Evolutionary conservation across 768 basidiomycete species (phyloP).

Genomic region (Hygrophorus pudorinus): DNA sequence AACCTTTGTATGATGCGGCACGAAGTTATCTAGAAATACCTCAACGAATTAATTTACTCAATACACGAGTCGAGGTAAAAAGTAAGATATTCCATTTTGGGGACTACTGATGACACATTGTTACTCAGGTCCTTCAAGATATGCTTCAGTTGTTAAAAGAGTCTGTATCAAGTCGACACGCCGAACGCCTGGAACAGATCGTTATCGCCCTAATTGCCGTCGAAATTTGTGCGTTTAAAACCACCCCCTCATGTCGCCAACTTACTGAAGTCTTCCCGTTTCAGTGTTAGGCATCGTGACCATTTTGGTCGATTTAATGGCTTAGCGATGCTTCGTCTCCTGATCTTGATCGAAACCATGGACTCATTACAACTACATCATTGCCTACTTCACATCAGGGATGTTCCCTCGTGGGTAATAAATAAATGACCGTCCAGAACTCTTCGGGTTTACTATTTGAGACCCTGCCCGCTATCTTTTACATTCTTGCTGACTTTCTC

Average conservation of each 20-base stretch:
- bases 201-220: conserved; percentile 87
- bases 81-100: neutral
- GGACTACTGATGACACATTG: neutral
- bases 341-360: neutral
- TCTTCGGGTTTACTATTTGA: neutral
- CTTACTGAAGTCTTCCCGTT: conserved; percentile 3
- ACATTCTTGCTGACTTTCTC: conserved; percentile 2
- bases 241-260: neutral
- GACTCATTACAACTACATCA: no score
- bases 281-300: conserved; percentile 83
- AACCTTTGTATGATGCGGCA: conserved; percentile 90
- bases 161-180: conserved; percentile 83
- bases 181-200: conserved; percentile 87
- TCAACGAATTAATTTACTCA: conserved; percentile 85
- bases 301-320: conserved; percentile 77
- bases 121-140: conserved; percentile 77
- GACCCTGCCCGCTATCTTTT: conserved; percentile 4
- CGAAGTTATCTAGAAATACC: conserved; percentile 92
- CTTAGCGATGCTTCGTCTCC: conserved; percentile 23
- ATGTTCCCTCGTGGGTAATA: no score
- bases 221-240: conserved; percentile 57
- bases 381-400: no score
- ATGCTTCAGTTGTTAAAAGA: conserved; percentile 95
- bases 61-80: conserved; percentile 83
- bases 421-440: no score